Evolutionary conservation across 2,329 filamentous ascomycete genomes (phyloP).

Genomic region (Diaporthe citrichinensis): DNA sequence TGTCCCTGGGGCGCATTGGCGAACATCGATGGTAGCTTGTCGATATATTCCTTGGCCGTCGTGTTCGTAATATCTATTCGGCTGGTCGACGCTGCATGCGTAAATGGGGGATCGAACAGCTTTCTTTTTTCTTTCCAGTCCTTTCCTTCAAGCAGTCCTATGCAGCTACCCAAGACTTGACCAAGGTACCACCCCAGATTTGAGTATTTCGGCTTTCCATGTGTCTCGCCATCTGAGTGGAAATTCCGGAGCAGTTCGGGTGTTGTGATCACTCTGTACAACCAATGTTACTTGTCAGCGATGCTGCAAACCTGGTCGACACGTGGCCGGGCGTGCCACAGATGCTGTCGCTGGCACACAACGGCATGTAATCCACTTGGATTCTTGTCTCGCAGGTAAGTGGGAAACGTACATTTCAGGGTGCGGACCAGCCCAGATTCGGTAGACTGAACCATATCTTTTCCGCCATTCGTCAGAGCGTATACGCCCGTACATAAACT

Average conservation of each 20-base stretch:
- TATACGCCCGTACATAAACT: constrained; percentile 3
- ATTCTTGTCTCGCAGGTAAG: background rate
- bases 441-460: constrained; percentile 25
- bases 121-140: constrained; percentile 3
- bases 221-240: background rate
- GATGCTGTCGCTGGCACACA: too few species aligned
- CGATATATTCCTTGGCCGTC: background rate
- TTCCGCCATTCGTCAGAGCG: background rate
- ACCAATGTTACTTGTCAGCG: too few species aligned
- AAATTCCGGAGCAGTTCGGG: background rate
- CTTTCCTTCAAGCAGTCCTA: background rate
- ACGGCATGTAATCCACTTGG: too few species aligned
- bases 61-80: background rate
- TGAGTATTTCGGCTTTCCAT: background rate
- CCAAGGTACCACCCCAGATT: constrained; percentile 24
- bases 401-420: constrained; percentile 16
- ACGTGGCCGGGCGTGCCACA: too few species aligned
- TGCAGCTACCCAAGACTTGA: background rate
- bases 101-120: constrained; percentile 12
- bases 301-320: too few species aligned
- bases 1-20: background rate
- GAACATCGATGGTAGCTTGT: background rate
- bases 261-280: constrained; percentile 15
- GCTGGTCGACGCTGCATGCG: background rate
- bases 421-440: constrained; percentile 8